Conservation (phyloP, 106 monocot species). For the Vanilla planifolia region DNA sequence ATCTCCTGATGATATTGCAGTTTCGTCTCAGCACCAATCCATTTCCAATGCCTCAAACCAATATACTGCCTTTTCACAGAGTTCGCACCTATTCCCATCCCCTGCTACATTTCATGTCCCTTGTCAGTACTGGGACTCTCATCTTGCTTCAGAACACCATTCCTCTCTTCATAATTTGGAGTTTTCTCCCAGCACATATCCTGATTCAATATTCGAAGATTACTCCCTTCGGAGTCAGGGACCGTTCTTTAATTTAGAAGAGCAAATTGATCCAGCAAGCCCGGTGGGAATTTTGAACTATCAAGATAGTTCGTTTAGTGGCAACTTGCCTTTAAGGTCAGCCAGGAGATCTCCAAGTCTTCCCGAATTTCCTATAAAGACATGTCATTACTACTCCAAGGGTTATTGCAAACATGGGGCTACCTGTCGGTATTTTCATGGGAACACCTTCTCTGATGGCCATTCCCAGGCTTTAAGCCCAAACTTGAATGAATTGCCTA, state of each 20-base stretch:
- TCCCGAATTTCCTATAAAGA: conserved; percentile 22
- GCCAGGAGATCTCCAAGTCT: conserved; percentile 25
- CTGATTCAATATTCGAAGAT: conserved; percentile 2
- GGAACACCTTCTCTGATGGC: conserved; percentile 4
- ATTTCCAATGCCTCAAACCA: background rate
- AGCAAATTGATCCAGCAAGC: conserved; percentile 5
- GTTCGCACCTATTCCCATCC: conserved; percentile 13
- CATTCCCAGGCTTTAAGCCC: conserved; percentile 1
- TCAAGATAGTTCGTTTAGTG: conserved; percentile 7
- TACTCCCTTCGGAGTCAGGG: conserved; percentile 3
- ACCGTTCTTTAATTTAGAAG: conserved; percentile 16
- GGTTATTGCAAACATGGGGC: conserved; percentile 70
- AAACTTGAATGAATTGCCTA: conserved; percentile 23
- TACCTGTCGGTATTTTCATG: conserved; percentile 69
- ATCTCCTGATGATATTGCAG: background rate
- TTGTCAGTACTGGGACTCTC: conserved; percentile 17
- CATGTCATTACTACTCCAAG: conserved; percentile 51
- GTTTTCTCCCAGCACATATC: conserved; percentile 4
- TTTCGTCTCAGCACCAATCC: conserved; percentile 6
- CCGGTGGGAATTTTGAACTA: conserved; percentile 9
- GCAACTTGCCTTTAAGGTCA: conserved; percentile 2
- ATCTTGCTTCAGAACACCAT: conserved; percentile 8
- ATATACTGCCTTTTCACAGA: conserved; percentile 2
- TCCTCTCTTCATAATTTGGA: conserved; percentile 10
- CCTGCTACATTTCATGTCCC: conserved; percentile 7